phyloP scores from a whole-genome alignment of 169 alveolate genomes.

The Cryptosporidium tyzzeri region DNA sequence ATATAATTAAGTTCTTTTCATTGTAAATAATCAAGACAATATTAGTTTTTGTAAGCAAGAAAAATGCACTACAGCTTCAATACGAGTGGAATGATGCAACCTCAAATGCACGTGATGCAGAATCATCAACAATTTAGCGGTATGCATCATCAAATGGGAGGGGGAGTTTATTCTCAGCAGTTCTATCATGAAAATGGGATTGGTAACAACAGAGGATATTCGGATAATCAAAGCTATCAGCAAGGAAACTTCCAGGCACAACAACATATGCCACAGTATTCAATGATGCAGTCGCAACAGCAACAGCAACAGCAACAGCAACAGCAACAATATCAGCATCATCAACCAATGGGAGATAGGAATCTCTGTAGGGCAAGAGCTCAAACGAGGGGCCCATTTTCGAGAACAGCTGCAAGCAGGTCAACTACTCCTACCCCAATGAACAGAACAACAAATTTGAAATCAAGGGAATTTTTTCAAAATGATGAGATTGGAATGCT shows the following conservation, averaged over 20 bases:
- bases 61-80: slow-evolving; percentile 40
- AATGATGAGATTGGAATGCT: slow-evolving; percentile 23
- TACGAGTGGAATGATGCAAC: slow-evolving; percentile 22
- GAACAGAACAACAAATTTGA: slow-evolving; percentile 17
- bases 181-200: slow-evolving; percentile 15
- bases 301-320: neutral
- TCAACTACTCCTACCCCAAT: slow-evolving; percentile 74
- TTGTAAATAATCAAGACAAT: neutral
- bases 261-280: slow-evolving; percentile 46
- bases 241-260: slow-evolving; percentile 29
- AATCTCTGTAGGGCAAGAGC: slow-evolving; percentile 48
- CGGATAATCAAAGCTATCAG: slow-evolving; percentile 10
- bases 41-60: neutral
- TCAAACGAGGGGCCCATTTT: slow-evolving; percentile 75
- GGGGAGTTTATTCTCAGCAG: slow-evolving; percentile 24
- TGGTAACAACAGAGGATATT: slow-evolving; percentile 9
- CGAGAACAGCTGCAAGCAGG: slow-evolving; percentile 67
- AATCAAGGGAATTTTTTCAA: slow-evolving; percentile 1
- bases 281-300: slow-evolving; percentile 45
- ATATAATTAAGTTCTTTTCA: neutral
- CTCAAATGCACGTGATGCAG: slow-evolving; percentile 29
- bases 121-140: slow-evolving; percentile 15
- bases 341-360: slow-evolving; percentile 25
- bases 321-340: neutral
- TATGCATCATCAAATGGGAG: slow-evolving; percentile 10